Percentiles rank a stretch among this genome's conserved stretches.
Evolutionary conservation across 2,329 filamentous ascomycete species (phyloP).

Genomic region (Ceratocystis ficicola): DNA sequence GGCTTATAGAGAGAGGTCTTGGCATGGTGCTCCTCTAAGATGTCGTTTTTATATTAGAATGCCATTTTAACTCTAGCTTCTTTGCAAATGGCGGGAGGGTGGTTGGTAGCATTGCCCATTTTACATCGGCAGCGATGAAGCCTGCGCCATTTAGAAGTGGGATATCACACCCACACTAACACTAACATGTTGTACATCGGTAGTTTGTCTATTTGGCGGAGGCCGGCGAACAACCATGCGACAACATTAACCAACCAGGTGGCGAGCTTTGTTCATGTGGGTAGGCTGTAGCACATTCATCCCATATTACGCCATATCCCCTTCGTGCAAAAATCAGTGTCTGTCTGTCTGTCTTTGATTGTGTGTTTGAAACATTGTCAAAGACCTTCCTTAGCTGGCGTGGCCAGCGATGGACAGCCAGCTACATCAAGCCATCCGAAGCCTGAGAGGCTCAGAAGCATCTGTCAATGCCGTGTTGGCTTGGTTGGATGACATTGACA

Average conservation of each 20-base stretch:
- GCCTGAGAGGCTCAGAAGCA: not conserved
- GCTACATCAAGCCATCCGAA: not conserved
- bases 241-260: not conserved
- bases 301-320: not conserved
- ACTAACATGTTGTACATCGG: not conserved
- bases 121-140: not conserved
- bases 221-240: not conserved
- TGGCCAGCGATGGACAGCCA: not conserved
- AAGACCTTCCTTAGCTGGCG: not conserved
- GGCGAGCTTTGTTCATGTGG: not conserved
- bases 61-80: not conserved
- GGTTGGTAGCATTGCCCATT: not conserved
- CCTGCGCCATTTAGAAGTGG: not conserved
- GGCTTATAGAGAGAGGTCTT: not conserved
- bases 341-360: not conserved
- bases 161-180: not conserved
- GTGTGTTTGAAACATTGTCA: constrained; percentile 4
- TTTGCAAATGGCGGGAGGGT: not conserved
- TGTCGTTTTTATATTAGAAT: not conserved
- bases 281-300: not conserved
- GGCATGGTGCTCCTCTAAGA: not conserved
- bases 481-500: not conserved
- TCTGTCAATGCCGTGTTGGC: not conserved
- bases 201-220: not conserved
- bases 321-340: not conserved